Percentiles rank a stretch among this genome's conserved stretches.
Conservation (phyloP, 345 rosid genomes). For the Eucalyptus lansdowneana region DNA sequence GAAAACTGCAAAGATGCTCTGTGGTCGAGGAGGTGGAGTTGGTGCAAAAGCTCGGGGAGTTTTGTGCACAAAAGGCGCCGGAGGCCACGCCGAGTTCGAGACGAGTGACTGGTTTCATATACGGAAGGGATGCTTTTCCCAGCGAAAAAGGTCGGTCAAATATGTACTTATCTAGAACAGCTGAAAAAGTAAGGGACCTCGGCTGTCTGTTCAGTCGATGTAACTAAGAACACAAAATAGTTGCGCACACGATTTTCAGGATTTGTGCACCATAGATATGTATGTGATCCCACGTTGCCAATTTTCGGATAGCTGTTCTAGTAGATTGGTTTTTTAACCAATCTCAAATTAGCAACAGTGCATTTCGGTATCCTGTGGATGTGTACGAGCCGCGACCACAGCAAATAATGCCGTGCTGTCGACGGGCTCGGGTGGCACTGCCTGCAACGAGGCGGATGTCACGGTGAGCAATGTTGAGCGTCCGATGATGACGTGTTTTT, state of each 20-base stretch:
- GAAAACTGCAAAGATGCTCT: not conserved
- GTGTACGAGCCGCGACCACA: not conserved
- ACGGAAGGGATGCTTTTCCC: not conserved
- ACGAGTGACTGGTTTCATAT: not conserved
- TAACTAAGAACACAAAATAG: not conserved
- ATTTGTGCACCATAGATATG: not conserved
- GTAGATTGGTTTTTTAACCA: not conserved
- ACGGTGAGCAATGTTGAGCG: not conserved
- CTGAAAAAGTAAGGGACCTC: not conserved
- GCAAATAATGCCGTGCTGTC: not conserved
- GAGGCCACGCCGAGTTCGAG: not conserved
- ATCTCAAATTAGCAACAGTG: not conserved
- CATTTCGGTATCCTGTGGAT: not conserved
- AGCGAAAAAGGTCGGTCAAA: not conserved
- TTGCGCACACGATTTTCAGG: not conserved
- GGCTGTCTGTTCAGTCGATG: not conserved
- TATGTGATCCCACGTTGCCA: not conserved
- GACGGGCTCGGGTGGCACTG: not conserved
- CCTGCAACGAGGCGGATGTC: not conserved
- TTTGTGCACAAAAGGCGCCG: not conserved
- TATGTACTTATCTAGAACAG: not conserved
- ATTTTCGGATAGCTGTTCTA: not conserved
- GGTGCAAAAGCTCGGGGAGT: not conserved
- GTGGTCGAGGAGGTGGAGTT: not conserved
- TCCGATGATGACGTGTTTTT: not conserved